A percentile compares a stretch with the other conserved stretches of the same genome.
These are phyloP conservation scores for Cydonia oblonga DNA, from an alignment of 331 rosid genomes.

Conservation along the genomic window DNA sequence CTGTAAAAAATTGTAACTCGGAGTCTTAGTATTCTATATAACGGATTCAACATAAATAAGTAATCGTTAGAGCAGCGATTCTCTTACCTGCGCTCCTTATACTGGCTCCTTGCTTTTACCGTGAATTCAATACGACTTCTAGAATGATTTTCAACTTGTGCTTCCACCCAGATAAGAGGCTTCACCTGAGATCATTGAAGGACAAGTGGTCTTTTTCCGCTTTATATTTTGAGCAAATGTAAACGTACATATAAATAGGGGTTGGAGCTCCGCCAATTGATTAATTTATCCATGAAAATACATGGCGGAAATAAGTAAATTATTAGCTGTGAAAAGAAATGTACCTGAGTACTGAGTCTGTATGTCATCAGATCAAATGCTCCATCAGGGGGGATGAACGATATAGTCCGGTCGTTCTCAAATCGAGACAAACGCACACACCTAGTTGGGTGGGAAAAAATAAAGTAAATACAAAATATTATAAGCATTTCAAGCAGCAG, in stretches of 20 bases:
- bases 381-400: constrained; percentile 36
- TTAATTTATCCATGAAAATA: background rate
- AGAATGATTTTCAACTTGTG: constrained; percentile 32
- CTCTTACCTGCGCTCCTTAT: constrained; percentile 30
- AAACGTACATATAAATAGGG: background rate
- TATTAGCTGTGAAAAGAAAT: background rate
- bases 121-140: constrained; percentile 31
- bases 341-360: constrained; percentile 34
- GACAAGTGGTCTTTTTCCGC: background rate
- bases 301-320: background rate
- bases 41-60: too few species aligned
- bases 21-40: too few species aligned
- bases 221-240: background rate
- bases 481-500: too few species aligned
- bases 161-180: constrained; percentile 36
- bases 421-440: constrained; percentile 34
- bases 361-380: constrained; percentile 32
- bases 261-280: background rate
- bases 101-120: constrained; percentile 36
- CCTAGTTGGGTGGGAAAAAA: constrained; percentile 9
- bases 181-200: constrained; percentile 16
- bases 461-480: background rate
- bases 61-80: too few species aligned
- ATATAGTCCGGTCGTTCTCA: constrained; percentile 34
- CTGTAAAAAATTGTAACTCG: too few species aligned